phyloP scores from a whole-genome alignment of 192 early-diverging fungal genomes.

The Haplosporangium gracile region DNA sequence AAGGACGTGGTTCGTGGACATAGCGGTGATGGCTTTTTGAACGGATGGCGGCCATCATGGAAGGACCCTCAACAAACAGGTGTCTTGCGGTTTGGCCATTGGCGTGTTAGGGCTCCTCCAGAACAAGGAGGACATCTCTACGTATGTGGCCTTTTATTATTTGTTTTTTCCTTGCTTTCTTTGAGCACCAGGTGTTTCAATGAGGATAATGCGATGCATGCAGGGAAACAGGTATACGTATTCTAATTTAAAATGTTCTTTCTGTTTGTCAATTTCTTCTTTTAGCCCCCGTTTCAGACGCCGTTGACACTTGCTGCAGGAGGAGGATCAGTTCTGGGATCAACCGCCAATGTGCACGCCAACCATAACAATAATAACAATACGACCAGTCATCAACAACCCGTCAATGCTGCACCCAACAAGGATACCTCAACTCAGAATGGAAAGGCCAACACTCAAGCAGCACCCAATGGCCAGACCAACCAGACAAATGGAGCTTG shows the following conservation, averaged over 20 bases:
- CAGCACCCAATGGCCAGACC: not conserved
- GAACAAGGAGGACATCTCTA: conserved; percentile 27
- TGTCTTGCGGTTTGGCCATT: conserved; percentile 49
- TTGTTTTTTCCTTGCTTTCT: not conserved
- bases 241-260: not conserved
- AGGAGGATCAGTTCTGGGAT: conserved; percentile 42
- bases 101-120: conserved; percentile 37
- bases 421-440: not conserved
- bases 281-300: conserved; percentile 51
- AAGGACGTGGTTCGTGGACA: conserved; percentile 47
- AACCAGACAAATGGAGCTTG: not conserved
- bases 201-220: not conserved
- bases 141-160: conserved; percentile 13
- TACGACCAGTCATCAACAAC: not conserved
- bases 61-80: conserved; percentile 40
- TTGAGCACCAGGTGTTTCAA: not conserved
- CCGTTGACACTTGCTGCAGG: conserved; percentile 51
- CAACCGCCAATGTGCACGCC: conserved; percentile 7
- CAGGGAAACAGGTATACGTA: not conserved
- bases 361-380: conserved; percentile 18
- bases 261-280: not conserved
- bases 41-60: conserved; percentile 54
- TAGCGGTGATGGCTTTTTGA: conserved; percentile 54
- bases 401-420: not conserved
- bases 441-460: not conserved